Evolutionary conservation across 306 rosid genomes (phyloP).

Genomic region (Crataegus laevigata): DNA sequence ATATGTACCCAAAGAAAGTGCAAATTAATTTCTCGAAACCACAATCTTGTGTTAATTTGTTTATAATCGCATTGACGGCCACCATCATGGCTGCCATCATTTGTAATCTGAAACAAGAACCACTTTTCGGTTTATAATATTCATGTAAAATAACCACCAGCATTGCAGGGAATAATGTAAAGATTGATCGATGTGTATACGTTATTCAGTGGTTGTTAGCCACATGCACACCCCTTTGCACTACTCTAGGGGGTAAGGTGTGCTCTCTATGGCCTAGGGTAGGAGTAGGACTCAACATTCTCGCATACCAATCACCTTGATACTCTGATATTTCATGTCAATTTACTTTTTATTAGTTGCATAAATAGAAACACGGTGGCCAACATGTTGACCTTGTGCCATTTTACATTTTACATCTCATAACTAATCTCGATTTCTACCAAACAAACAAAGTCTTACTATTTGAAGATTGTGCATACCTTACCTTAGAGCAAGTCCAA

Average conservation of each 20-base stretch:
- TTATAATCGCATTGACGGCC: conserved; percentile 45
- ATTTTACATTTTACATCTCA: too few species aligned
- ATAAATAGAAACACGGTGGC: too few species aligned
- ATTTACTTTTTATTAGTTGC: too few species aligned
- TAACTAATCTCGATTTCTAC: too few species aligned
- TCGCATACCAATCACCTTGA: too few species aligned
- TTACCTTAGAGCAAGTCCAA: too few species aligned
- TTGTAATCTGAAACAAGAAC: conserved; percentile 39
- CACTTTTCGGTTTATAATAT: conserved; percentile 38
- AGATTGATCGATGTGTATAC: background rate
- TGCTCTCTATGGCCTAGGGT: too few species aligned
- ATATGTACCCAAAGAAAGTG: conserved; percentile 26
- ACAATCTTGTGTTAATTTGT: conserved; percentile 35
- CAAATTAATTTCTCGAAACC: conserved; percentile 38
- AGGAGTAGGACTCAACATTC: too few species aligned
- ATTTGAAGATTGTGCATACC: too few species aligned
- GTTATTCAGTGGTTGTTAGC: background rate
- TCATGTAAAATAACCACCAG: background rate
- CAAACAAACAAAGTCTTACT: too few species aligned
- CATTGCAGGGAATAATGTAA: conserved; percentile 19
- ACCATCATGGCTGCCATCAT: conserved; percentile 61
- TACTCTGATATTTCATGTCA: too few species aligned
- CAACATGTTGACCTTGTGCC: too few species aligned
- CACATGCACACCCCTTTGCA: background rate
- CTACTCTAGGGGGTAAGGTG: background rate